A percentile compares a stretch with the other conserved stretches of the same genome.
phyloP scores from a whole-genome alignment of 2,329 filamentous ascomycete species.

The Colletotrichum australisinense region DNA sequence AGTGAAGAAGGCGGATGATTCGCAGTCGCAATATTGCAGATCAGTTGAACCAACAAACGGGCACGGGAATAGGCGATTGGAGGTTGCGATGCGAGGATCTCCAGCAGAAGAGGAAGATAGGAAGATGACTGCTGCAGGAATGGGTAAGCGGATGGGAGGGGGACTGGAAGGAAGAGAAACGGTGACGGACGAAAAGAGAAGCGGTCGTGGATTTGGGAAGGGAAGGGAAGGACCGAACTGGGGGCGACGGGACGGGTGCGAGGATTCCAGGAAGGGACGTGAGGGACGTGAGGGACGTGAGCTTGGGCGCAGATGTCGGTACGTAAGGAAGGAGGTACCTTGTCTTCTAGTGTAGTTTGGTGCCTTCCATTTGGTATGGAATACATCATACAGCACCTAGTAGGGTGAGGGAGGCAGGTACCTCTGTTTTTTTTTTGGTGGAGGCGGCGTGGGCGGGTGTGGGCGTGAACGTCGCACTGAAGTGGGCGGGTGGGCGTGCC shows the following conservation, averaged over 20 bases:
- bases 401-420: not conserved
- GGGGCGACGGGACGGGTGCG: conserved; percentile 25
- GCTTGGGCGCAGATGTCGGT: not conserved
- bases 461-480: not conserved
- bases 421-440: not conserved
- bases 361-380: too few relatives aligned
- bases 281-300: conserved; percentile 22
- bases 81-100: not conserved
- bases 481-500: not conserved
- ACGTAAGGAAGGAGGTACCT: not conserved
- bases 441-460: not conserved
- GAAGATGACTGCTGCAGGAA: not conserved
- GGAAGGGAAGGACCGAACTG: conserved; percentile 16
- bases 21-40: not conserved
- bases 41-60: not conserved
- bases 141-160: not conserved
- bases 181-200: conserved; percentile 18
- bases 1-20: not conserved
- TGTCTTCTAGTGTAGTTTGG: too few relatives aligned
- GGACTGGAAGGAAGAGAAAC: not conserved
- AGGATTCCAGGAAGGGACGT: conserved; percentile 8
- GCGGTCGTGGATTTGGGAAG: conserved; percentile 25
- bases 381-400: too few relatives aligned
- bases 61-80: not conserved
- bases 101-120: not conserved